Base-by-base conservation (phyloP, 805 yeast genomes). In the Isabelozyma rhagii region DNA sequence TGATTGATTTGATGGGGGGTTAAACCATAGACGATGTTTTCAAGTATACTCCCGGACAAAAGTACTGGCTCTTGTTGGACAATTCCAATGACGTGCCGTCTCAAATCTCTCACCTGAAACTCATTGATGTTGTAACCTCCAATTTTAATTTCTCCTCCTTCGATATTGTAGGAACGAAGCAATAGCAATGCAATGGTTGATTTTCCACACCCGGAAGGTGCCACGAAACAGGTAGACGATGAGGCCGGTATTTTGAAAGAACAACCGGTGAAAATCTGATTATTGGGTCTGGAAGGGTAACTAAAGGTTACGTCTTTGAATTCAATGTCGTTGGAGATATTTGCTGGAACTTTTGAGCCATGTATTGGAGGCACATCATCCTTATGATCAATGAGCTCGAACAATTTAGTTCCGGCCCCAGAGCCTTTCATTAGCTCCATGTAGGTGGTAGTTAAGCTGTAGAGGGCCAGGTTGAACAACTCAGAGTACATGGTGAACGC, bases 41-140 rank as follows among this genome's bases (percentile, higher is more conserved):
- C 85, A 34, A 78, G 60, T 18, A 82, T 74, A 4, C 80, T 72
- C 4, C 86, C 87, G 3, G 81, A 72, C 47, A 81, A 73, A 34
- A 82, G 68, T 39, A 79, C 74, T 2, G 87, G 86, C 55, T 82
- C 87, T 61, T 82, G 87, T 60, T 81, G 85, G 10, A 82, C 87
- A 38, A 82, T 69, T 1, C 85, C 83, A 49, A 86, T 77, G 4
- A 72, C 54, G 31, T 73, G 65, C 39, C 77, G 62, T 50, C 87
- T 69, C 51, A 80, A 72, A 39, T 74, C 78, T 29, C 75, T 66
- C 17, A 81, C 73, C 56, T 82, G 83, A 52, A 77, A 68, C 8
- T 71, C 68, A 29, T 65, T 60, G 41, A 82, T 78, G 52, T 81
- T 73, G 45, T 61, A 59, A 2, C 84, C 86, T 27, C 84, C 86